Evolutionary conservation across 2,329 filamentous ascomycete genomes (phyloP).

Genomic region (Aspergillus niger): DNA sequence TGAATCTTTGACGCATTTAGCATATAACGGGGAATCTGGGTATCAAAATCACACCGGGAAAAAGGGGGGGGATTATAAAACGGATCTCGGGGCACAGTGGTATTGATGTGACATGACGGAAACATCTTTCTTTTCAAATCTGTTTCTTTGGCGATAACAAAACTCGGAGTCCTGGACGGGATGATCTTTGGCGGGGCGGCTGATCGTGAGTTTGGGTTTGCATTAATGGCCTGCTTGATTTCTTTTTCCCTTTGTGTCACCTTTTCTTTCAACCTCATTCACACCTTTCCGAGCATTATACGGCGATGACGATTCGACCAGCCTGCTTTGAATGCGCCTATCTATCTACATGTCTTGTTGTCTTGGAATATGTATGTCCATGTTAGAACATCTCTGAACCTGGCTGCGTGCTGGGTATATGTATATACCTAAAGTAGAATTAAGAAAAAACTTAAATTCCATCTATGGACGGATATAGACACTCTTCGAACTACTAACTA

Average conservation of each 20-base stretch:
- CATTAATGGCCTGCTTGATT: not conserved
- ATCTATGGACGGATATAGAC: not conserved
- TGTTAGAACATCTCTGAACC: not conserved
- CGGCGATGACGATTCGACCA: not conserved
- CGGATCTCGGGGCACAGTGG: conserved; percentile 15
- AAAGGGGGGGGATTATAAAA: conserved; percentile 13
- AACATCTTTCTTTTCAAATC: conserved; percentile 11
- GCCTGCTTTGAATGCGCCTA: not conserved
- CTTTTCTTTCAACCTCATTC: not conserved
- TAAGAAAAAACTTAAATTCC: not conserved
- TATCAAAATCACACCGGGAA: not conserved
- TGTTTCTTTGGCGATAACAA: conserved; percentile 14
- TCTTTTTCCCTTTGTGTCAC: not conserved
- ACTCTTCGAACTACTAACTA: not conserved
- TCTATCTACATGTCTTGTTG: not conserved
- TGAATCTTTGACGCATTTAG: conserved; percentile 1
- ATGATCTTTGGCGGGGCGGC: not conserved
- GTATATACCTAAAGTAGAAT: not conserved
- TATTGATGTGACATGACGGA: conserved; percentile 24
- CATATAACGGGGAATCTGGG: not conserved
- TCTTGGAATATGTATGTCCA: conserved; percentile 3
- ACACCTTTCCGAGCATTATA: not conserved
- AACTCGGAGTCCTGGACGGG: conserved; percentile 20
- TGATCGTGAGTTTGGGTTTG: conserved; percentile 2
- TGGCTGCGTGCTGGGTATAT: not conserved